A percentile compares a stretch with the other conserved stretches of the same genome.
phyloP scores from a whole-genome alignment of 2,329 filamentous ascomycete genomes.

The Colletotrichum cuscutae region DNA sequence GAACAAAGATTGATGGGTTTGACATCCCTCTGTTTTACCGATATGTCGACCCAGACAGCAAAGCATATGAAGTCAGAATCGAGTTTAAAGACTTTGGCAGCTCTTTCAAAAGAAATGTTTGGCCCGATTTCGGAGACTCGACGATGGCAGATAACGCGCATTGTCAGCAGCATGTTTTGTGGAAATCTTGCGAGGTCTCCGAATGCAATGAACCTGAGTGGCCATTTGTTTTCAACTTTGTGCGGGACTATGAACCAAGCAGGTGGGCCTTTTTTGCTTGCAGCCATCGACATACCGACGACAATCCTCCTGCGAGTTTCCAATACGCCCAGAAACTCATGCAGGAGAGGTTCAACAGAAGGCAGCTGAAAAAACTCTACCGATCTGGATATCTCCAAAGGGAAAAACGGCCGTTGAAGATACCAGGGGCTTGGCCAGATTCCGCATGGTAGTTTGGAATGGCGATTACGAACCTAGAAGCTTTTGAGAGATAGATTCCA shows the following conservation, averaged over 20 bases:
- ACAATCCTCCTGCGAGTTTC: background rate
- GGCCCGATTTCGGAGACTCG: background rate
- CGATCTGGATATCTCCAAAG: background rate
- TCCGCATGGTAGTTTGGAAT: background rate
- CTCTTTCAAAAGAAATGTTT: fast-evolving
- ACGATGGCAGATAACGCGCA: fast-evolving
- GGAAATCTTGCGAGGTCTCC: background rate
- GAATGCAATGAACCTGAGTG: fast-evolving
- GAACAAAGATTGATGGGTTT: background rate
- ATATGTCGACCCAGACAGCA: background rate
- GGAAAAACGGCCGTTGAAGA: background rate
- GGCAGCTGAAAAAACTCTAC: background rate
- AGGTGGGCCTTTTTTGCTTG: background rate
- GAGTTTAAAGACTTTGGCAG: constrained; percentile 11
- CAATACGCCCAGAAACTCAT: background rate
- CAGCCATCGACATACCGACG: background rate
- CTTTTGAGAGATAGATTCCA: background rate
- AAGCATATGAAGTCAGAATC: background rate
- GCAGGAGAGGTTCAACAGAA: background rate
- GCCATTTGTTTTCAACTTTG: background rate
- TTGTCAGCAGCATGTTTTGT: background rate
- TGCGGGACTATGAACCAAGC: background rate
- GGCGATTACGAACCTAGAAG: too few species aligned
- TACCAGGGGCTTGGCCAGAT: background rate
- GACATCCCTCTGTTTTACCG: background rate